Base-by-base conservation (phyloP, 176 grass and related monocot species). In the Oryza glumipatula region DNA sequence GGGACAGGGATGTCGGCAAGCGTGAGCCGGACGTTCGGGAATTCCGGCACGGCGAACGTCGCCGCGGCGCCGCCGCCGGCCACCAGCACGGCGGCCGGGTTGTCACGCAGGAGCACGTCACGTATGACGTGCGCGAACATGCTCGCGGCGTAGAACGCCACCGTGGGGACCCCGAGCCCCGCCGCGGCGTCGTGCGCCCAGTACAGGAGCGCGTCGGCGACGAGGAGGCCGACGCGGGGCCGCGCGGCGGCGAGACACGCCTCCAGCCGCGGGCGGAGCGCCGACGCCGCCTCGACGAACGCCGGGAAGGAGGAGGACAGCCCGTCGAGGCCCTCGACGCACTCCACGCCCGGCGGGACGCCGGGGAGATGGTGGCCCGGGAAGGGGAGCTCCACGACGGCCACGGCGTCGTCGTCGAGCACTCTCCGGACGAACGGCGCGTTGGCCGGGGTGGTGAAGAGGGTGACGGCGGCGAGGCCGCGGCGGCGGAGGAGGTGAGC, bases 211-310 rank as follows among this genome's bases (percentile, higher is more conserved):
- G 19, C 23, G 64, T 84, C 89, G 41, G 80, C 67, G 43, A 87
- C 28, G 45, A 91, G 58, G 7, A 26, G 74, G 70, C 38, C 68
- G 60, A 71, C 47, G 2, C 45, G 7, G 2, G 85, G 91, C 0
- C 16, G 49, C 45, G 71, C 7, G 7, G 72, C 64, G 6, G 73
- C 63, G 6, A 93, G 73, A 26, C 49, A 70, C 30, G 64, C n/a
- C 76, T 90, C 85, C 74, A 93, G 87, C 65, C 36, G 7, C n/a
- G 82, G 85, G 23, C 13, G 81, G 47, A 90, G 85, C 9, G 23
- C 23, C 39, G 70, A 70, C 38, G 16, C 54, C 65, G 73, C 64
- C 51, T 84, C 79, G 9, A 77, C 48, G 46, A 87, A 88, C 2
- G 35, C 38, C 8, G 69, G 19, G 16, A 77, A 28, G 22, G 56